phyloP scores from a whole-genome alignment of 2,329 filamentous ascomycete genomes.

The Fusarium transvaalense region DNA sequence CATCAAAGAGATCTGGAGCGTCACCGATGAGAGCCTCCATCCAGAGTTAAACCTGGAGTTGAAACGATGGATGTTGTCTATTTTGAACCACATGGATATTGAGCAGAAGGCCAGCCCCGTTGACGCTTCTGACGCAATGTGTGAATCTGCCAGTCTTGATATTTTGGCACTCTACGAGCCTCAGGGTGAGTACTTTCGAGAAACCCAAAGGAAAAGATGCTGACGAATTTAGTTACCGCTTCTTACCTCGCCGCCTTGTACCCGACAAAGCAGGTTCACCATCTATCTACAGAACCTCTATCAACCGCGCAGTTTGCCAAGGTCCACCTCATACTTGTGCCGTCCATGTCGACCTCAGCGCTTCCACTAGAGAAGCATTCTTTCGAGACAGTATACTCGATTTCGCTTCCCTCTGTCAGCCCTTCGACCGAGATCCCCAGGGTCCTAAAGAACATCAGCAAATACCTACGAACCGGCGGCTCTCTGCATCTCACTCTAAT shows the following conservation, averaged over 20 bases:
- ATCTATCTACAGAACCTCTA: conserved; percentile 60
- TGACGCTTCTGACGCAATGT: not conserved
- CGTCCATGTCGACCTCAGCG: conserved; percentile 53
- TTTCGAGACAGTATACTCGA: conserved; percentile 65
- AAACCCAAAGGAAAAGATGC: not conserved
- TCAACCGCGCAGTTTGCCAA: conserved; percentile 55
- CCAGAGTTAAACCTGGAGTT: conserved; percentile 63
- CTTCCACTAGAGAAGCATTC: conserved; percentile 57
- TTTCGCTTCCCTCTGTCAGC: conserved; percentile 68
- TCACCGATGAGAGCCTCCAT: conserved; percentile 24
- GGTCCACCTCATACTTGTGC: conserved; percentile 56
- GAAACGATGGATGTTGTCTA: conserved; percentile 71
- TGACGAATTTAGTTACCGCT: conserved; percentile 57
- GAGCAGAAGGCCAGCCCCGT: conserved; percentile 35
- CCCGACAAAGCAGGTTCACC: conserved; percentile 57
- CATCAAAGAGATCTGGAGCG: conserved; percentile 57
- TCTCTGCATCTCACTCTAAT: conserved; percentile 71
- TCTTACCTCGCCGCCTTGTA: conserved; percentile 63
- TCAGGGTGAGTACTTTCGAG: conserved; percentile 54
- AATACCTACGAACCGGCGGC: conserved; percentile 67
- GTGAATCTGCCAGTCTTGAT: conserved; percentile 39
- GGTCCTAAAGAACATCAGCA: conserved; percentile 68
- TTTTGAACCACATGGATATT: conserved; percentile 62
- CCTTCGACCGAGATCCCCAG: conserved; percentile 67
- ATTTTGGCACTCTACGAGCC: conserved; percentile 66